phyloP scores from a whole-genome alignment of 805 yeast species.

The Candida easanensis region DNA sequence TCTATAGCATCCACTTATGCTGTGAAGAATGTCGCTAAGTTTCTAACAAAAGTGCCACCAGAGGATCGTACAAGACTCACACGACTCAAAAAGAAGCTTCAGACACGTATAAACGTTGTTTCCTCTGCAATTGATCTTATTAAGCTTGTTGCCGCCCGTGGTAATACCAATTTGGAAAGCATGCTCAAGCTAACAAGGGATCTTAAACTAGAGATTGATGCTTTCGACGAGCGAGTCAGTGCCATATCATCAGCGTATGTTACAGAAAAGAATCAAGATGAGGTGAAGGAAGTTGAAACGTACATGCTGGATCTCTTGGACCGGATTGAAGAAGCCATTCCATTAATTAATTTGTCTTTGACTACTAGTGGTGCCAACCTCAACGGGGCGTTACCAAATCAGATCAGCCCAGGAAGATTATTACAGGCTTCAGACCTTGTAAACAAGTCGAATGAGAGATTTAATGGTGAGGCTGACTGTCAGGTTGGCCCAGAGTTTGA shows the following conservation, averaged over 20 bases:
- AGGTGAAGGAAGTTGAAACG: constrained; percentile 45
- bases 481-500: constrained; percentile 61
- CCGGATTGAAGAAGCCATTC: constrained; percentile 66
- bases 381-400: constrained; percentile 44
- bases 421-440: constrained; percentile 58
- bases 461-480: constrained; percentile 21
- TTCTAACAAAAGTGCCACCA: constrained; percentile 53
- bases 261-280: constrained; percentile 29
- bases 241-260: constrained; percentile 31
- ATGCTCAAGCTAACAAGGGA: constrained; percentile 53
- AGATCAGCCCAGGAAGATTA: constrained; percentile 61
- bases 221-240: constrained; percentile 48
- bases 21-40: constrained; percentile 54
- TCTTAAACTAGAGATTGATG: constrained; percentile 54
- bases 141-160: constrained; percentile 58
- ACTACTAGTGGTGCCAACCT: constrained; percentile 67
- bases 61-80: constrained; percentile 47
- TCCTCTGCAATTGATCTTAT: constrained; percentile 68
- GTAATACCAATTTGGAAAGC: constrained; percentile 53
- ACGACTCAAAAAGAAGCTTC: constrained; percentile 41
- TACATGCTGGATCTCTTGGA: constrained; percentile 46
- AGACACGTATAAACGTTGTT: constrained; percentile 57
- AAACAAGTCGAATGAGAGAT: constrained; percentile 35
- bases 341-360: constrained; percentile 61
- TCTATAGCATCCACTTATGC: constrained; percentile 75